Evolutionary conservation across 225 moss, liverwort and hornwort genomes (phyloP), one percentile per base, ranked within the genome.

Genomic region (Marchantia polymorpha): DNA sequence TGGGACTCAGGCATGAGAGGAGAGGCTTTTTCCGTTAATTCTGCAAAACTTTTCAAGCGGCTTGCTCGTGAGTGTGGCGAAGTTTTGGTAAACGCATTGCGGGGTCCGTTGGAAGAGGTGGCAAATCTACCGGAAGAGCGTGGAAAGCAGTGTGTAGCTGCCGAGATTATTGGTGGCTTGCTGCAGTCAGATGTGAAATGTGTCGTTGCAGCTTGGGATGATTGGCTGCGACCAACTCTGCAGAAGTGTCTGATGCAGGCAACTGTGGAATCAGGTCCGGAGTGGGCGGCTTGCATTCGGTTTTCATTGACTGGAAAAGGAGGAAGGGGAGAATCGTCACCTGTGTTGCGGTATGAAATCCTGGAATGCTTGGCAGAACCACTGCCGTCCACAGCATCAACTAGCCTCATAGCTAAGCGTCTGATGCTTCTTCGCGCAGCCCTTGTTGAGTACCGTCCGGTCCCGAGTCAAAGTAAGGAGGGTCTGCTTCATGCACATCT

Each of bases 221-320:
- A 84, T 31, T 99, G 93, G 95, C 75, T 99, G 58, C 89, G 92
- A 31, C 83, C 93, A 51, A 81, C 95, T 69, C 82, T 99, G 48
- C 92, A 89, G 12, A 99, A 91, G 78, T 92, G 91, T 78, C 89
- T 99, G 31, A 79, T 89, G 78, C 95, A 95, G 72, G 91, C 99
- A 58, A 92, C 93, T 54, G 93, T 94, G 72, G 99, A 99, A 88
- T 94, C 99, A 73, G 91, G 85, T 50, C 89, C 93, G 49, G 99
- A 99, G 79, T 99, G 99, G 99, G 93, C 92, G 76, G 91, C 95
- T 77, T 94, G 95, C 81, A 83, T 99, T 55, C 93, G 99, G 58
- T 95, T 99, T 86, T 82, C 99, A 80, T 89, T 95, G 54, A 95
- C 99, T n/a, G 93, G 99, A 51, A 99, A 99, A 83, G 99, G 99